Percentiles rank a stretch among this genome's conserved stretches.
phyloP scores from a whole-genome alignment of 1,284 basidiomycete species.

The Trichosporon asahii region DNA sequence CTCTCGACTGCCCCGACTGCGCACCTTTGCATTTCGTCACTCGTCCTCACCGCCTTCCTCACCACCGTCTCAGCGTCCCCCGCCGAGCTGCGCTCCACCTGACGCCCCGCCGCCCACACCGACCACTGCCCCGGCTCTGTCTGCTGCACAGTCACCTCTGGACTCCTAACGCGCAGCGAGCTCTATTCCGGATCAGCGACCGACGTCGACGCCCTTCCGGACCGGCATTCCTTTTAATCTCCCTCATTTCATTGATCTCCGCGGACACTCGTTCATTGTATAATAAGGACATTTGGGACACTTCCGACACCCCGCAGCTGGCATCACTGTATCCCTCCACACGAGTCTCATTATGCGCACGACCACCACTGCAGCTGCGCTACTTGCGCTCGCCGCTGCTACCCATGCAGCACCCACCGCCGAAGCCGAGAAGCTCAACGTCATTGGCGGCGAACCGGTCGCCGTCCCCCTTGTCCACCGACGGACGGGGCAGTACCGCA shows the following conservation, averaged over 20 bases:
- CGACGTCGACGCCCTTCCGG: not conserved
- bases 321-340: not conserved
- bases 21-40: not conserved
- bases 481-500: constrained; percentile 30
- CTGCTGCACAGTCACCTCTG: not conserved
- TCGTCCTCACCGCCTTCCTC: not conserved
- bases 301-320: not conserved
- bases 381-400: constrained; percentile 6
- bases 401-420: constrained; percentile 14
- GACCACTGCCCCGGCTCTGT: not conserved
- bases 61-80: not conserved
- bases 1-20: not conserved
- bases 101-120: not conserved
- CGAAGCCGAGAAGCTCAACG: constrained; percentile 9
- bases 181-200: not conserved
- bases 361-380: constrained; percentile 6
- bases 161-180: not conserved
- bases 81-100: not conserved
- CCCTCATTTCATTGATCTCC: not conserved
- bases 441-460: constrained; percentile 8
- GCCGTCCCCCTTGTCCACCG: constrained; percentile 24
- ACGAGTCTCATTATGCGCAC: not conserved
- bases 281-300: not conserved
- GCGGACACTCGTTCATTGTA: not conserved
- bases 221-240: not conserved